A percentile compares a stretch with the other conserved stretches of the same genome.
These are phyloP conservation scores for Adenanthera pavonina DNA, from an alignment of 306 rosid genomes.

Conservation along the genomic window DNA sequence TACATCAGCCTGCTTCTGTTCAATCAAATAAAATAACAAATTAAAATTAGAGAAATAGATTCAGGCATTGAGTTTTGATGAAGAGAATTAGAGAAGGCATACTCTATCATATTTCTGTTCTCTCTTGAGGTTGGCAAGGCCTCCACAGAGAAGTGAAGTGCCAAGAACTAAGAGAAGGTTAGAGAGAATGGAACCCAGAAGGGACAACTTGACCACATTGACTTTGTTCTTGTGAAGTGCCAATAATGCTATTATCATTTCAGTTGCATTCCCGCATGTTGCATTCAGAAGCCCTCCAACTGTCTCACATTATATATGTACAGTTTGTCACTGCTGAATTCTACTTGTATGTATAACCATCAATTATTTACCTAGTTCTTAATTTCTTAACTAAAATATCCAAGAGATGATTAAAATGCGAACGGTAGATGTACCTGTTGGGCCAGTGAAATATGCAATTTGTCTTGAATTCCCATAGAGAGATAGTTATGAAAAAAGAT, in stretches of 20 bases:
- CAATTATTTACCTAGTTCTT: not conserved
- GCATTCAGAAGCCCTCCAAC: constrained; percentile 98
- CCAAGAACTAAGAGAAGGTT: constrained; percentile 95
- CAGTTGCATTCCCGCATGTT: constrained; percentile 97
- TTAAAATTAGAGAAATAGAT: not conserved
- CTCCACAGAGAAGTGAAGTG: constrained; percentile 88
- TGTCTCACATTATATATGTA: constrained; percentile 19
- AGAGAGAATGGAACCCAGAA: constrained; percentile 90
- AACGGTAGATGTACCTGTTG: constrained; percentile 64
- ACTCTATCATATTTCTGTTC: constrained; percentile 88
- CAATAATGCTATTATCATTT: constrained; percentile 81
- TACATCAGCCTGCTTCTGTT: constrained; percentile 91
- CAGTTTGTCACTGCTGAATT: not conserved
- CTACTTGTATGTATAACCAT: not conserved
- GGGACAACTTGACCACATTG: constrained; percentile 82
- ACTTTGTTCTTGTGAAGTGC: constrained; percentile 72
- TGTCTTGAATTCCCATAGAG: constrained; percentile 54
- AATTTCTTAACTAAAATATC: not conserved
- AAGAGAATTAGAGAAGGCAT: not conserved
- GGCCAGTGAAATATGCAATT: constrained; percentile 83
- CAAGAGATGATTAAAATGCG: not conserved
- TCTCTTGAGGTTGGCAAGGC: constrained; percentile 62
- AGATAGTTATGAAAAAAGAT: not conserved
- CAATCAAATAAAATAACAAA: constrained; percentile 18
- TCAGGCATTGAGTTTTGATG: not conserved